Conservation (phyloP, 768 basidiomycete genomes). For the Sporobolomyces pararoseus region DNA sequence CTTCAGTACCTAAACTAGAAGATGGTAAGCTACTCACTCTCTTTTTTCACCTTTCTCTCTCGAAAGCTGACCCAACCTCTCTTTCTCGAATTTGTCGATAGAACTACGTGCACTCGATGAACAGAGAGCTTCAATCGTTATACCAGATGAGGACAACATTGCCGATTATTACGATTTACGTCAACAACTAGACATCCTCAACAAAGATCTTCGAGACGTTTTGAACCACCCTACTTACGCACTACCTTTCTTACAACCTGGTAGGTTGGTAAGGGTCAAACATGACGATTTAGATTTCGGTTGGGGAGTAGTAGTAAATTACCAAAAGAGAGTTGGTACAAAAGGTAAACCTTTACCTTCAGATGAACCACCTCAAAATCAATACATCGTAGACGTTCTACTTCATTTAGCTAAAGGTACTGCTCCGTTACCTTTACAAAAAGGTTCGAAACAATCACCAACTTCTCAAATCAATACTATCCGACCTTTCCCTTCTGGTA, state of each 20-base stretch:
- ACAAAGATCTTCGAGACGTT: conserved; percentile 80
- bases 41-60: neutral
- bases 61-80: neutral
- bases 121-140: conserved; percentile 60
- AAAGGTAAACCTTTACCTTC: conserved; percentile 62
- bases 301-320: conserved; percentile 93
- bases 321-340: conserved; percentile 75
- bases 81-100: conserved; percentile 46
- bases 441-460: conserved; percentile 52
- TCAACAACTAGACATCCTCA: conserved; percentile 87
- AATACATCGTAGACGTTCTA: conserved; percentile 89
- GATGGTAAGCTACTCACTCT: conserved; percentile 59
- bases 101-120: conserved; percentile 74
- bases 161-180: conserved; percentile 87
- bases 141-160: conserved; percentile 77
- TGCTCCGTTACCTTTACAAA: conserved; percentile 54
- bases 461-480: conserved; percentile 61
- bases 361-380: conserved; percentile 72
- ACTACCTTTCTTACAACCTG: conserved; percentile 87
- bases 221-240: conserved; percentile 92
- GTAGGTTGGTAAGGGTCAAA: conserved; percentile 86
- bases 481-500: conserved; percentile 67
- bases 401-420: conserved; percentile 68
- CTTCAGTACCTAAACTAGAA: conserved; percentile 79
- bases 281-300: conserved; percentile 85